Conservation (phyloP, 345 rosid genomes). For the Eucalyptus curtisii region DNA sequence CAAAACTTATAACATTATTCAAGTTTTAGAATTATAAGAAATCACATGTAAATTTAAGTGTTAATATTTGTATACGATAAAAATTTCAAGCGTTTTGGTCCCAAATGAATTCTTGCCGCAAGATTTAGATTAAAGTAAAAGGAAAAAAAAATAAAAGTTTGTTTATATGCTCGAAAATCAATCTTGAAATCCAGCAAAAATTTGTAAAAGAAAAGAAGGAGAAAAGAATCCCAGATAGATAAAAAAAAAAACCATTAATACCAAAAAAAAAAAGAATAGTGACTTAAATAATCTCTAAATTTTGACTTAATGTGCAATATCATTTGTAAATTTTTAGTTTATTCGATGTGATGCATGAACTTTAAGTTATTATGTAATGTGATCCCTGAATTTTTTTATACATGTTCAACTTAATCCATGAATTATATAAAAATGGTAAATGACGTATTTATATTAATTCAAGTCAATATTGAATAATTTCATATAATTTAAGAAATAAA, state of each 20-base stretch:
- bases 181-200: neutral
- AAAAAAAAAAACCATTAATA: neutral
- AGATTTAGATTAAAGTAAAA: neutral
- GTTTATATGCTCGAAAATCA: neutral
- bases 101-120: neutral
- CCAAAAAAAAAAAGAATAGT: neutral
- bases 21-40: neutral
- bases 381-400: too few relatives aligned
- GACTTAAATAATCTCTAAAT: too few relatives aligned
- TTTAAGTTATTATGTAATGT: too few relatives aligned
- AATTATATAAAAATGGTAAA: fast-evolving
- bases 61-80: neutral
- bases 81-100: neutral
- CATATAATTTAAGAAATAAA: fast-evolving
- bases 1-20: neutral
- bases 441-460: fast-evolving
- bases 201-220: fast-evolving
- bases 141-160: neutral
- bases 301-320: too few relatives aligned
- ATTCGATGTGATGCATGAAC: neutral
- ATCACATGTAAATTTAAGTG: neutral
- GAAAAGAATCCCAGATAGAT: neutral
- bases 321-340: fast-evolving
- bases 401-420: too few relatives aligned
- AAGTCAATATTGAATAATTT: too few relatives aligned